These are phyloP conservation scores for Podospora appendiculata DNA, from an alignment of 495 filamentous ascomycete species.

Conservation along the genomic window DNA sequence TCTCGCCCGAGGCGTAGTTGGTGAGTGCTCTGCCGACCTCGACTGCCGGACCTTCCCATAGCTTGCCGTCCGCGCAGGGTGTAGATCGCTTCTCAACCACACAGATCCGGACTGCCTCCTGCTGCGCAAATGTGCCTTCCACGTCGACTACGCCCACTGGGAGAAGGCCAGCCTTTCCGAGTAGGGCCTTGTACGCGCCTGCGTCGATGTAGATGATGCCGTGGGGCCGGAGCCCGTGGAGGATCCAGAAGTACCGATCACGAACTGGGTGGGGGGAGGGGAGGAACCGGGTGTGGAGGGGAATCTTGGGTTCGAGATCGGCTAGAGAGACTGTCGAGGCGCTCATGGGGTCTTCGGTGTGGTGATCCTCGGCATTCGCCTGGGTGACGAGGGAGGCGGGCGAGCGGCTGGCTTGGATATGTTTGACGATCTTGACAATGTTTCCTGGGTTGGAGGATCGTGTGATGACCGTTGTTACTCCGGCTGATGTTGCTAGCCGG, in stretches of 20 bases:
- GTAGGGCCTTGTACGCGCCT: conserved; percentile 73
- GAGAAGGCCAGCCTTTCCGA: conserved; percentile 78
- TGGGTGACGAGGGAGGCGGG: conserved; percentile 17
- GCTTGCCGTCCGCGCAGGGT: conserved; percentile 15
- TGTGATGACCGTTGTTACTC: conserved; percentile 93
- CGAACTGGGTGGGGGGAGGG: conserved; percentile 80
- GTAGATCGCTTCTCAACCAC: conserved; percentile 52
- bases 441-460: conserved; percentile 89
- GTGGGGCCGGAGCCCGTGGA: conserved; percentile 87
- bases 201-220: conserved; percentile 88
- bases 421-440: conserved; percentile 74
- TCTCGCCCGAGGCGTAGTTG: conserved; percentile 84
- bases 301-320: conserved; percentile 25
- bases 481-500: conserved; percentile 84
- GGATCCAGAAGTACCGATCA: conserved; percentile 93
- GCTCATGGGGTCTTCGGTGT: conserved; percentile 24
- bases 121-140: conserved; percentile 78
- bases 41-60: conserved; percentile 46
- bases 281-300: conserved; percentile 88
- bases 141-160: conserved; percentile 88
- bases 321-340: conserved; percentile 28
- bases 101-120: conserved; percentile 80
- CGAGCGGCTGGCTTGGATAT: conserved; percentile 57
- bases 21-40: conserved; percentile 90
- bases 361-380: conserved; percentile 6